Evolutionary conservation across 179 eudicot genomes (phyloP), one percentile per base, ranked within the genome.

Genomic region (Corrigiola litoralis): DNA sequence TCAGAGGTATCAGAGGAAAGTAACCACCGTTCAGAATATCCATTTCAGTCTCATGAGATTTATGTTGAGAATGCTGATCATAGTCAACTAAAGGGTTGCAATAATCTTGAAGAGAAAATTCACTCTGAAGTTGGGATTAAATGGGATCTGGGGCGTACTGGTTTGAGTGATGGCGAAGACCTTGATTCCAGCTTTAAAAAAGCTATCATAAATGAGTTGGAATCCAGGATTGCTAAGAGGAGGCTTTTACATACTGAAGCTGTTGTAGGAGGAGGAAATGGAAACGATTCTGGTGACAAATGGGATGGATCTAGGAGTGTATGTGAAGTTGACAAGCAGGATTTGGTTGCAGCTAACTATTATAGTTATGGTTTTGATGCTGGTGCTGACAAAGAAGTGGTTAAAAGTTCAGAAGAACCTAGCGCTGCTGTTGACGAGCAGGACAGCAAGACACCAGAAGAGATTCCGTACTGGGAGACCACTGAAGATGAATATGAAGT

Each of bases 401-500:
- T 65, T 55, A 71, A 61, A 61, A 74, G 72, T 47, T 47, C 72
- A 2, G 25, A 58, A 65, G 86, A 84, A 60, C 70, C 53, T 59
- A 66, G 55, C 21, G 61, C 45, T 63, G 80, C 66, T 40, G 67
- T 58, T n/a, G 70, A 82, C 70, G 89, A 69, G 69, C 84, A 72
- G 55, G 87, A 84, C 36, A 72, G 31, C 58, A 65, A 74, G 16
- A 61, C 66, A 27, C 70, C 70, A 0, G 82, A 86, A 47, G 92
- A 89, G 67, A 65, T 80, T 73, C 76, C 79, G 17, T 75, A 67
- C 31, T 68, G 69, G 75, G 86, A 78, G 38, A 32, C 75, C 37
- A 71, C 70, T 27, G 89, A 84, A 59, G 90, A 87, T 49, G 94
- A 86, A 44, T 84, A 83, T 67, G 97, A 94, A 79, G 81, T 88